phyloP scores from a whole-genome alignment of 2,329 filamentous ascomycete genomes.

The Cladophialophora bantiana region DNA sequence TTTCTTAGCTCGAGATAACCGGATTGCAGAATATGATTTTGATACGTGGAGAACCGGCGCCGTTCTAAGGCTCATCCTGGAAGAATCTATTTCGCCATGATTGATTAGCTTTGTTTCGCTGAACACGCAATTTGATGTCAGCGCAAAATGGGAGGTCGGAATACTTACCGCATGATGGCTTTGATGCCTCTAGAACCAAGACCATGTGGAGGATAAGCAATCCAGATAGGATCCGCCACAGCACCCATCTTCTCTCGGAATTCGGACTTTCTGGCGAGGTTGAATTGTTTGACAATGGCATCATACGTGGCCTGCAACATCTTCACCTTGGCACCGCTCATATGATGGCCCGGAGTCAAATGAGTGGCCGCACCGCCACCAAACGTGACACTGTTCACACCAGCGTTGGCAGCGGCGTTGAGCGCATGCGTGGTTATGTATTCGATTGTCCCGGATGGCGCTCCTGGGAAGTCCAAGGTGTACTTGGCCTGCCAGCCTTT shows the following conservation, averaged over 20 bases:
- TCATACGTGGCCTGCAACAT: conserved; percentile 84
- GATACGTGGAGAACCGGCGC: conserved; percentile 9
- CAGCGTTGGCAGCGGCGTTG: conserved; percentile 64
- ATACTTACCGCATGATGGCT: conserved; percentile 62
- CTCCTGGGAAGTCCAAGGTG: conserved; percentile 87
- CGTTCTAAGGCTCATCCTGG: conserved; percentile 32
- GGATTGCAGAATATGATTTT: conserved; percentile 8
- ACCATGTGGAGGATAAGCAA: conserved; percentile 87
- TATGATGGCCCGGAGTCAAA: conserved; percentile 79
- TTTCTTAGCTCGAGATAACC: conserved; percentile 12
- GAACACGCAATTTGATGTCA: background rate
- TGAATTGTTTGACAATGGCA: conserved; percentile 79
- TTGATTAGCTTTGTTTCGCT: background rate
- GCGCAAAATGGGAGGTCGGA: background rate
- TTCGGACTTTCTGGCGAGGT: conserved; percentile 82
- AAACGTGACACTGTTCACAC: conserved; percentile 77
- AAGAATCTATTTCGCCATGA: conserved; percentile 30
- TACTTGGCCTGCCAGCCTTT: conserved; percentile 96
- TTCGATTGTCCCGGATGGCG: conserved; percentile 88
- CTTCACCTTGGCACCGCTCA: conserved; percentile 79
- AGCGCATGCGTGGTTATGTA: conserved; percentile 77
- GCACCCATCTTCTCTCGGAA: conserved; percentile 92
- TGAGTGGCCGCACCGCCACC: conserved; percentile 79
- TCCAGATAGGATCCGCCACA: conserved; percentile 81
- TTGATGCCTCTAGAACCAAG: conserved; percentile 81